Evolutionary conservation across 805 yeast genomes (phyloP), one percentile per base, ranked within the genome.

Genomic region (Saccharomycopsis lassenensis): DNA sequence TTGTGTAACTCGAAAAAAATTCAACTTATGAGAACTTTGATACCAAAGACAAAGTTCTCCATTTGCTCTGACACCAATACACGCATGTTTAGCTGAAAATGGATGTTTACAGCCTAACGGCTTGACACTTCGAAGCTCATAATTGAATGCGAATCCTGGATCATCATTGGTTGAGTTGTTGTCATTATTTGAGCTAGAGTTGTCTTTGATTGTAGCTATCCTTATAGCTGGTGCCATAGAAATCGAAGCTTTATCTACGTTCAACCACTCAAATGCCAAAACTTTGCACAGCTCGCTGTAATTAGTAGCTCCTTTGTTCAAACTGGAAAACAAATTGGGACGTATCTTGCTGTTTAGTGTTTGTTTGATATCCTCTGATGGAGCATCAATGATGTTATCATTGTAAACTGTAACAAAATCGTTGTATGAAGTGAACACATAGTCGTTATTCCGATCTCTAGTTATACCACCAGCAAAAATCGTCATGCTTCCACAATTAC

Each of bases 31-130:
- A 41, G 69, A 76, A 14, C 75, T 73, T 51, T 77, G 89, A 49
- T 69, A 77, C 61, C 75, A 74, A 20, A 78, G 53, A 17, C 66
- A 59, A 27, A 77, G 55, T 37, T 63, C 61, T 1, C 91, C 94
- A 45, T 74, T 71, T 37, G 67, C 62, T 29, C 89, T 63, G 26
- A 82, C 58, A 1, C 74, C 74, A 17, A 82, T 56, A 47, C 85
- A 74, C 2, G 87, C 91, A 40, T 79, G 79, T 45, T 77, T 78
- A 3, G 77, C 64, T 11, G 67, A 54, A 17, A 74, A 56, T 3
- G 94, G 91, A 54, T 82, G 91, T 46, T 72, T 58, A 1, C 75
- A 68, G 4, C 84, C 82, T 37, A 61, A 59, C 1, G 83, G 64
- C 47, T 66, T 69, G 41, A 67, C 68, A 49, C 74, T 84, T 32